Evolutionary conservation across 2,329 filamentous ascomycete genomes (phyloP).

Genomic region (Fusarium nematophilum): DNA sequence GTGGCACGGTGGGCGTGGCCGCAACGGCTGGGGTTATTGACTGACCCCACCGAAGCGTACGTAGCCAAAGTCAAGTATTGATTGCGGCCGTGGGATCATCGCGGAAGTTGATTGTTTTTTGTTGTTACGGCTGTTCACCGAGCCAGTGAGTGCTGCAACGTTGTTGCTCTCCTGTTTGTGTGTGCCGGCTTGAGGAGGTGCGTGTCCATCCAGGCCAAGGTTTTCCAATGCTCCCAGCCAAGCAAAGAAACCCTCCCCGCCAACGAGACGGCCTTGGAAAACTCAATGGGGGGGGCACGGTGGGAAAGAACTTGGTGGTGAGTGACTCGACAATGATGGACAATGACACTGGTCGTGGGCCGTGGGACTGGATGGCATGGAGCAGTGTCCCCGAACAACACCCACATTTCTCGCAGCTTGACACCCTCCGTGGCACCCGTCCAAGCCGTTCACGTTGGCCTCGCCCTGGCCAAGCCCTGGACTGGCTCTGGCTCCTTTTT

Average conservation of each 20-base stretch:
- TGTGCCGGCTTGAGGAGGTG: constrained; percentile 1
- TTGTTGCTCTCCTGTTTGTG: not conserved
- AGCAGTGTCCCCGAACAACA: constrained; percentile 21
- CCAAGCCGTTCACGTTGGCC: constrained; percentile 18
- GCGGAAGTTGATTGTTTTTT: constrained; percentile 18
- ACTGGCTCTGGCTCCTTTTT: constrained; percentile 31
- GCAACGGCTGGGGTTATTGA: constrained; percentile 23
- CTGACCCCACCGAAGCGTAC: constrained; percentile 16
- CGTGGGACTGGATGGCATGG: constrained; percentile 26
- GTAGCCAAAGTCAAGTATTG: constrained; percentile 20
- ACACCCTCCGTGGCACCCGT: constrained; percentile 23
- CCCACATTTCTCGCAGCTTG: constrained; percentile 29
- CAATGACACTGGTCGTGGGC: constrained; percentile 1
- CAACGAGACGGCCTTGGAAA: not conserved
- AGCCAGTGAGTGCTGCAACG: constrained; percentile 24
- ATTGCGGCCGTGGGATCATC: not conserved
- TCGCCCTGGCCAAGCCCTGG: constrained; percentile 24
- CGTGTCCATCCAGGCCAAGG: constrained; percentile 5
- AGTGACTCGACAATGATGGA: constrained; percentile 6
- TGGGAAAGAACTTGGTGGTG: constrained; percentile 8
- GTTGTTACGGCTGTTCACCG: constrained; percentile 27
- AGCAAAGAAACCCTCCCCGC: not conserved
- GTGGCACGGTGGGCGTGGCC: constrained; percentile 7
- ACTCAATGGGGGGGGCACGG: constrained; percentile 22
- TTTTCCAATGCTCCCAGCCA: not conserved